Base-by-base conservation (phyloP, 176 grass and related monocot genomes). In the Bothriochloa decipiens region DNA sequence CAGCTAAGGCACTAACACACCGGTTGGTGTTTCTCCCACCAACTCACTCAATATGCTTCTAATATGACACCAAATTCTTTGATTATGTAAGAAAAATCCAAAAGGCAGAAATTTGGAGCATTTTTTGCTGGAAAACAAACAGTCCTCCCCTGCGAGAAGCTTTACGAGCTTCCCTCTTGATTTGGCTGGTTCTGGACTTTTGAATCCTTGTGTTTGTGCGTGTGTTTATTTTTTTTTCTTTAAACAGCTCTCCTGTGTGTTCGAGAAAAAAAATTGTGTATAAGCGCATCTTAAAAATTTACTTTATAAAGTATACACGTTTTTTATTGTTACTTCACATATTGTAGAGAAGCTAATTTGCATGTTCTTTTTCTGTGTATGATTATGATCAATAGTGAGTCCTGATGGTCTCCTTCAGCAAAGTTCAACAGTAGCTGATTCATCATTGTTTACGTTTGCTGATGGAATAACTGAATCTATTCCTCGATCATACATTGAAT, bases 381-480 rank as follows among this genome's bases (percentile, higher is more conserved):
- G 13, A 67, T 9, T 55, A 85, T 65, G 49, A 23, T 88, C 83
- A 12, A 87, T 82, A 98, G 96, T 98, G 55, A 99, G 96, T 72
- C 96, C 96, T 40, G 91, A 98, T 81, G 93, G 93, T 39, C 93
- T 98, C 41, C 93, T 98, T 70, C 91, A 94, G 70, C 96, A 99
- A 94, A 99, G 96, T 73, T 99, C 96, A 17, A 99, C 93, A 64
- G 89, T 99, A 72, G 96, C 93, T 80, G 91, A 98, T 91, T 94
- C 93, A 27, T 77, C 70, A 6, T 77, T 85, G 13, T 96, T 96
- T 78, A 88, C 83, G 11, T 98, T 98, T 89, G 83, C 89, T 72
- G 96, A 98, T 87, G 96, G 93, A 32, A 77, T 83, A 60, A 98
- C 74, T 41, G 86, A 94, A 71, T 68, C 81, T 64, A 92, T 92